Percentiles rank a stretch among this genome's conserved stretches.
phyloP scores from a whole-genome alignment of 2,329 filamentous ascomycete genomes.

The Calycina marina region DNA sequence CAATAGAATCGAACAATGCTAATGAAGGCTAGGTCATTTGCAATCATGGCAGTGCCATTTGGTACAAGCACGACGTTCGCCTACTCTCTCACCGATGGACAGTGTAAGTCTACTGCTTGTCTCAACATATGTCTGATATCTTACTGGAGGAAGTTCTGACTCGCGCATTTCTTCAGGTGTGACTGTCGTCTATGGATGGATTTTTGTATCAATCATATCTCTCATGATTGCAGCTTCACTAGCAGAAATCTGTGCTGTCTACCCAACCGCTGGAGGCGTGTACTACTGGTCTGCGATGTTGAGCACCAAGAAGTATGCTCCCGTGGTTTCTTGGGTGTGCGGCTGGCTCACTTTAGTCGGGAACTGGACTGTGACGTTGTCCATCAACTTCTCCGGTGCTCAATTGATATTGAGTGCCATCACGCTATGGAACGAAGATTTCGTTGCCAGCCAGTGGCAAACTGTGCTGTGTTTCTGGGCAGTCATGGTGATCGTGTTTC shows the following conservation, averaged over 20 bases:
- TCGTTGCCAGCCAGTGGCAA: constrained; percentile 52
- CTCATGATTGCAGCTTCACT: constrained; percentile 40
- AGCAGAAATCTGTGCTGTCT: constrained; percentile 41
- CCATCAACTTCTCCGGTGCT: constrained; percentile 35
- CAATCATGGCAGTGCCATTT: constrained; percentile 49
- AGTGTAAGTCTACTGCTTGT: too few species aligned
- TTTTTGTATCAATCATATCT: constrained; percentile 48
- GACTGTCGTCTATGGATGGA: too few species aligned
- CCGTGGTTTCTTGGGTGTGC: constrained; percentile 29
- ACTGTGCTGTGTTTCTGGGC: constrained; percentile 60
- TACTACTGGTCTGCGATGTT: constrained; percentile 44
- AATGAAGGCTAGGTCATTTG: too few species aligned
- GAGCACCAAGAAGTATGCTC: constrained; percentile 30
- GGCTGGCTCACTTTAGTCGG: constrained; percentile 34
- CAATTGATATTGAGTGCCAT: constrained; percentile 40
- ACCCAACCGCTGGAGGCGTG: constrained; percentile 39
- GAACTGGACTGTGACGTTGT: constrained; percentile 31
- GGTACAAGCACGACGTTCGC: constrained; percentile 49
- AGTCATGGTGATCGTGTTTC: constrained; percentile 49
- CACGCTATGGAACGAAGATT: constrained; percentile 51
- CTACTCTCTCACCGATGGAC: constrained; percentile 53
- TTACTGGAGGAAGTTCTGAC: too few species aligned
- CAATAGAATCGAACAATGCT: too few species aligned
- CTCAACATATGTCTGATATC: too few species aligned
- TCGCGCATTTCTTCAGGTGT: too few species aligned